Evolutionary conservation across 2,329 filamentous ascomycete species (phyloP).

Genomic region (Paecilomyces dactylethromorphus): DNA sequence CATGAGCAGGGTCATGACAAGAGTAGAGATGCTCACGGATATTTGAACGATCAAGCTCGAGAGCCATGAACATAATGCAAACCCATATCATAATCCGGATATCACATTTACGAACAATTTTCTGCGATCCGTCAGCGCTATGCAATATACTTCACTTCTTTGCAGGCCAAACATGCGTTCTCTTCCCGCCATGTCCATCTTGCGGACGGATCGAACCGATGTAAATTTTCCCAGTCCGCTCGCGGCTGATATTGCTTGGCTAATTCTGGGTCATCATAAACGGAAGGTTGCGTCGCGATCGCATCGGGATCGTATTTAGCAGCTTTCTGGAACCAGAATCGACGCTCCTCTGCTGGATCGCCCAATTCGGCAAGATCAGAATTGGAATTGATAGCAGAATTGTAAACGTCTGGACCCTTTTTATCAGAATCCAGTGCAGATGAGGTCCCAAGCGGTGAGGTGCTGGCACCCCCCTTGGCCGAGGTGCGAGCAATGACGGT

Average conservation of each 20-base stretch:
- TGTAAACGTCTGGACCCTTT: not conserved
- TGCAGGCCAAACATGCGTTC: not conserved
- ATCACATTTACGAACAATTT: constrained; percentile 16
- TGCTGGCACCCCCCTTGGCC: not conserved
- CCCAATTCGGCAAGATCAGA: constrained; percentile 7
- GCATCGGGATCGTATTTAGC: constrained; percentile 17
- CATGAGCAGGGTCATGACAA: not conserved
- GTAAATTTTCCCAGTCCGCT: constrained; percentile 30
- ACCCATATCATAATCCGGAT: constrained; percentile 25
- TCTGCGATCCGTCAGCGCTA: not conserved
- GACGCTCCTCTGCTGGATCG: constrained; percentile 12
- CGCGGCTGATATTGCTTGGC: constrained; percentile 26
- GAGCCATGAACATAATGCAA: constrained; percentile 45
- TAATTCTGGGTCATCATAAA: constrained; percentile 38
- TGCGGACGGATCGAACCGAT: constrained; percentile 20
- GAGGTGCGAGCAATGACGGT: not conserved
- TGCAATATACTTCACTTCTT: not conserved
- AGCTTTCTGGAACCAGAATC: constrained; percentile 23
- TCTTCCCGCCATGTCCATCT: constrained; percentile 19
- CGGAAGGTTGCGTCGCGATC: constrained; percentile 38
- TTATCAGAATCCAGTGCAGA: not conserved
- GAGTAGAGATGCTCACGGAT: constrained; percentile 14
- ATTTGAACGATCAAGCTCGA: constrained; percentile 47
- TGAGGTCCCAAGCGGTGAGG: not conserved
- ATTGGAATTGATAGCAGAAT: not conserved